Percentiles rank a stretch among this genome's conserved stretches.
phyloP scores from a whole-genome alignment of 129 eudicot species.

The Scalesia atractyloides region DNA sequence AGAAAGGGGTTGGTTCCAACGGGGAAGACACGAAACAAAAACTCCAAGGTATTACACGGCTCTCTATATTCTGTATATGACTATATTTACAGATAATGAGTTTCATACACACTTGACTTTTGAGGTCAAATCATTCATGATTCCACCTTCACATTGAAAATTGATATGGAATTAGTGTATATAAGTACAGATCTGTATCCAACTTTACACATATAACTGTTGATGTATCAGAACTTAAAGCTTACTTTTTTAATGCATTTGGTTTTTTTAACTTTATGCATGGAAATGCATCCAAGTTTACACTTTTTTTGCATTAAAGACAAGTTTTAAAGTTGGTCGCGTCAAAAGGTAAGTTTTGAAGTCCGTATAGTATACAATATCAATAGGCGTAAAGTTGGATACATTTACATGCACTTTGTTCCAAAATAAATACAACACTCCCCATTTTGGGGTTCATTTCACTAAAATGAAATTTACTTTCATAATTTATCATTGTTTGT shows the following conservation, averaged over 20 bases:
- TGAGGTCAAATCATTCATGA: background rate
- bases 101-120: conserved; percentile 1
- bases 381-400: background rate
- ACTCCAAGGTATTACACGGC: conserved; percentile 48
- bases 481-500: background rate
- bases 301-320: background rate
- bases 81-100: background rate
- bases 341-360: background rate
- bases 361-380: background rate
- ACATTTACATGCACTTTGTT: background rate
- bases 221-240: background rate
- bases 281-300: background rate
- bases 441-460: background rate
- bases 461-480: background rate
- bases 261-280: background rate
- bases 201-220: background rate
- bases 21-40: conserved; percentile 50
- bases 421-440: background rate
- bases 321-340: background rate
- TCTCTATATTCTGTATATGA: background rate
- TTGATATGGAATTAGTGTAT: background rate
- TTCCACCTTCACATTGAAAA: conserved; percentile 1
- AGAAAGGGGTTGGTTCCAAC: conserved; percentile 25
- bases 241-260: background rate
- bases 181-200: background rate